phyloP scores from a whole-genome alignment of 768 basidiomycete species.

The Trametes villosa region DNA sequence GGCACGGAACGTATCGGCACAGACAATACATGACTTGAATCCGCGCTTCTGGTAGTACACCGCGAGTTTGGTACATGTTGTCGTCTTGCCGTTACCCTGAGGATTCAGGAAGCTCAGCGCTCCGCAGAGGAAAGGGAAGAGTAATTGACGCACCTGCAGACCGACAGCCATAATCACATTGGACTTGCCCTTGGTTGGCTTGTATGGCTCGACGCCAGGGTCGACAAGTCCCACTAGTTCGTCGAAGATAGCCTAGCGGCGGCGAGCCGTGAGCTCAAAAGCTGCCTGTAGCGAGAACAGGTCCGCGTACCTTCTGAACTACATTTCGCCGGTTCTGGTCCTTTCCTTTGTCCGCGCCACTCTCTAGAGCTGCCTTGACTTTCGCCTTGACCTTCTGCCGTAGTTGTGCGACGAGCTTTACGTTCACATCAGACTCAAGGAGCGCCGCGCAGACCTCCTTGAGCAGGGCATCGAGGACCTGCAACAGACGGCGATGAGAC shows the following conservation, averaged over 20 bases:
- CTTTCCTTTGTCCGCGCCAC: constrained; percentile 69
- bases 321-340: constrained; percentile 84
- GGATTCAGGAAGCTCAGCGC: constrained; percentile 3
- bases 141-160: constrained; percentile 69
- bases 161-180: constrained; percentile 99
- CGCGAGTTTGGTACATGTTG: constrained; percentile 97
- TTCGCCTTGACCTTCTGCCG: constrained; percentile 90
- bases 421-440: constrained; percentile 97
- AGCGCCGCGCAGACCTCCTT: constrained; percentile 95
- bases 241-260: constrained; percentile 85
- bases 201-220: constrained; percentile 93
- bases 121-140: neutral
- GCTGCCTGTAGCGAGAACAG: no score
- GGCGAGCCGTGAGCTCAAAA: neutral
- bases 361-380: constrained; percentile 81
- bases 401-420: constrained; percentile 88
- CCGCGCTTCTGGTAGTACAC: constrained; percentile 97
- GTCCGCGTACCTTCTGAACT: constrained; percentile 80
- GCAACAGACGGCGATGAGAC: constrained; percentile 5
- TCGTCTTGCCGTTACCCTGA: constrained; percentile 99
- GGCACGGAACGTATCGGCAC: constrained; percentile 98
- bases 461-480: constrained; percentile 93
- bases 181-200: constrained; percentile 91
- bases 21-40: constrained; percentile 96
- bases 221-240: constrained; percentile 95